Evolutionary conservation across 2,329 filamentous ascomycete genomes (phyloP).

Genomic region (Aspergillus sclerotialis): DNA sequence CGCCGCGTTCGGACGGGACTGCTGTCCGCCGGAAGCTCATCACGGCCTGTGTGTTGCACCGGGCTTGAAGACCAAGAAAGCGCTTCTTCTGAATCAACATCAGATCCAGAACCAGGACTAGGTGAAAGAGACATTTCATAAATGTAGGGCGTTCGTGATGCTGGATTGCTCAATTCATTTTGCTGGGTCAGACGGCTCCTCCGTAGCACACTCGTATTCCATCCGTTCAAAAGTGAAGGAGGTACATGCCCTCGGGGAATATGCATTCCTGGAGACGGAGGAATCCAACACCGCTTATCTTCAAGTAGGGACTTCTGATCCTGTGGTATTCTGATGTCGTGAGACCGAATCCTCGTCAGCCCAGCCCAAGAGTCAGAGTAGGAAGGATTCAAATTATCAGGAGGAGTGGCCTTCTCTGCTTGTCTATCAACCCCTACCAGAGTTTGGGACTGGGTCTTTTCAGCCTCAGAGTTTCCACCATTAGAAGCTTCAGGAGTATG

Average conservation of each 20-base stretch:
- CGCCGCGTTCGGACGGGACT: slow-evolving; percentile 13
- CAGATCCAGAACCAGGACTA: slow-evolving; percentile 6
- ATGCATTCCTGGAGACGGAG: slow-evolving; percentile 21
- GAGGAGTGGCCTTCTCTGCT: background rate
- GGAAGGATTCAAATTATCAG: background rate
- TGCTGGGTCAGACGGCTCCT: slow-evolving; percentile 2
- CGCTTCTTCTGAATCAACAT: slow-evolving; percentile 10
- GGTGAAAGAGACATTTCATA: slow-evolving; percentile 2
- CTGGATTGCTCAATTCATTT: background rate
- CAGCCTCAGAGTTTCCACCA: background rate
- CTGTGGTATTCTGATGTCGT: slow-evolving; percentile 40
- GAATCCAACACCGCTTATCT: slow-evolving; percentile 32
- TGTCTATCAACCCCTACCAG: background rate
- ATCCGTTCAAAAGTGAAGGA: slow-evolving; percentile 24
- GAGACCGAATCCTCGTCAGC: slow-evolving; percentile 32
- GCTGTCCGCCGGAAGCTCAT: slow-evolving; percentile 22
- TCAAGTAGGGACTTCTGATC: slow-evolving; percentile 47
- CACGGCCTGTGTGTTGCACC: slow-evolving; percentile 5
- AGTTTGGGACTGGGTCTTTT: background rate
- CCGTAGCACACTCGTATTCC: slow-evolving; percentile 24
- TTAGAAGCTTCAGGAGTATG: background rate
- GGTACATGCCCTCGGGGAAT: slow-evolving; percentile 28
- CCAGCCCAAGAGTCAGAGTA: slow-evolving; percentile 21
- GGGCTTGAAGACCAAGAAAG: slow-evolving; percentile 14
- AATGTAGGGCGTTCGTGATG: background rate